Percentiles rank a stretch among this genome's conserved stretches.
These are phyloP conservation scores for Pestalotiopsis sp. DNA, from an alignment of 2,329 filamentous ascomycete species.

Conservation along the genomic window DNA sequence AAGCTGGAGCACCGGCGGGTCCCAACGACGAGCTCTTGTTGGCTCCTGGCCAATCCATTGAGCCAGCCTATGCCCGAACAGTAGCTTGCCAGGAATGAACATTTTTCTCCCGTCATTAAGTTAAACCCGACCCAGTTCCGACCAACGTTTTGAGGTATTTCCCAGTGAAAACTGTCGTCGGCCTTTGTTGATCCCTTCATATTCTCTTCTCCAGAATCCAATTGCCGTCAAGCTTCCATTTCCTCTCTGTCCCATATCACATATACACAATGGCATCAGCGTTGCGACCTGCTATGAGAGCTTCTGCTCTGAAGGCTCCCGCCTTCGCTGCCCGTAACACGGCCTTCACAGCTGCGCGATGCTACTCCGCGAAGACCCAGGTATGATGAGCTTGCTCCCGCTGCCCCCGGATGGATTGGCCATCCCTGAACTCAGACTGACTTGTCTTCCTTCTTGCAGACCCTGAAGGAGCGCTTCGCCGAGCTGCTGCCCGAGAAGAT, in stretches of 20 bases:
- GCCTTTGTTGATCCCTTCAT: slow-evolving; percentile 17
- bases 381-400: slow-evolving; percentile 46
- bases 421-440: slow-evolving; percentile 19
- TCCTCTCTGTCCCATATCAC: slow-evolving; percentile 3
- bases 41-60: neutral
- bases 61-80: slow-evolving; percentile 3
- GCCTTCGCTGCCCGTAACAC: slow-evolving; percentile 68
- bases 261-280: slow-evolving; percentile 73
- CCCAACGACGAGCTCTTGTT: neutral
- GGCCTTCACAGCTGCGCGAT: slow-evolving; percentile 81
- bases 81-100: slow-evolving; percentile 8
- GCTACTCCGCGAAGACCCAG: slow-evolving; percentile 91
- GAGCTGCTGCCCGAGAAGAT: slow-evolving; percentile 94
- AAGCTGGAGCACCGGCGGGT: neutral
- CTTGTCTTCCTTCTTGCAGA: slow-evolving; percentile 50
- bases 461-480: slow-evolving; percentile 97
- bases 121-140: slow-evolving; percentile 11
- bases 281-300: slow-evolving; percentile 67
- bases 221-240: slow-evolving; percentile 4
- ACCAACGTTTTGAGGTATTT: slow-evolving; percentile 8
- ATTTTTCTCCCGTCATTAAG: slow-evolving; percentile 12
- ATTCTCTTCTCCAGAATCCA: slow-evolving; percentile 19
- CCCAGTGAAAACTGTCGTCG: slow-evolving; percentile 6
- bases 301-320: slow-evolving; percentile 75
- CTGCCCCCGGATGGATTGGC: slow-evolving; percentile 16